phyloP scores from a whole-genome alignment of 2,329 filamentous ascomycete genomes.

The Diplodia mutila region DNA sequence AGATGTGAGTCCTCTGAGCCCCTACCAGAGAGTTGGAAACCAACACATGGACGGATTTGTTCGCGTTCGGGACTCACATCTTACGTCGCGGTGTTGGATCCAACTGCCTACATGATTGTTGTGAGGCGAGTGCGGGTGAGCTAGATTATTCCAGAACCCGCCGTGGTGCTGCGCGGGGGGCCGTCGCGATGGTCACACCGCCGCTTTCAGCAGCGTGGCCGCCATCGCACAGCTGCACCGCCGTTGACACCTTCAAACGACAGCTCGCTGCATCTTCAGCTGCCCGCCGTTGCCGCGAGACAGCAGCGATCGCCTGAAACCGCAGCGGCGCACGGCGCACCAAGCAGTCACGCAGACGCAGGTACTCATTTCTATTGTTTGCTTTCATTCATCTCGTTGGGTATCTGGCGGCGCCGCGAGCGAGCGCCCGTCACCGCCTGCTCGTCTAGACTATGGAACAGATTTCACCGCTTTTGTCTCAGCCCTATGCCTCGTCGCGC shows the following conservation, averaged over 20 bases:
- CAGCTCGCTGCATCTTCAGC: conserved; percentile 9
- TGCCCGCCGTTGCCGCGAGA: conserved; percentile 1
- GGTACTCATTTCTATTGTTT: conserved; percentile 20
- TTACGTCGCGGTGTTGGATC: too few relatives aligned
- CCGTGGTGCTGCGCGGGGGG: too few relatives aligned
- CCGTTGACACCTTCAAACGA: background rate
- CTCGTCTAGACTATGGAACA: conserved; percentile 16
- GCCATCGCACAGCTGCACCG: conserved; percentile 8
- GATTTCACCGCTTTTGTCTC: conserved; percentile 17
- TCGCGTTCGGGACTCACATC: too few relatives aligned
- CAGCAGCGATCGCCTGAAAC: conserved; percentile 3
- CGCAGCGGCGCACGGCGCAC: background rate
- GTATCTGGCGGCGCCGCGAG: conserved; percentile 35
- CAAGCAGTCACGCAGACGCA: conserved; percentile 7
- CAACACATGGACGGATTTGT: too few relatives aligned
- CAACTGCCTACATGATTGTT: too few relatives aligned
- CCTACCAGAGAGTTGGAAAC: too few relatives aligned
- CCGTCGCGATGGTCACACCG: background rate
- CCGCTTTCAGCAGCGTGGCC: conserved; percentile 18
- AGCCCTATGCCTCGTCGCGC: conserved; percentile 1
- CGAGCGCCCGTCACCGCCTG: conserved; percentile 32
- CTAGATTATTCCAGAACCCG: too few relatives aligned
- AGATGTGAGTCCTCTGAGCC: too few relatives aligned
- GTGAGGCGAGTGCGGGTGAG: too few relatives aligned
- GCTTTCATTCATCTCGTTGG: conserved; percentile 21